These are phyloP conservation scores for Alternaria solani DNA, from an alignment of 2,329 filamentous ascomycete genomes.

Conservation along the genomic window DNA sequence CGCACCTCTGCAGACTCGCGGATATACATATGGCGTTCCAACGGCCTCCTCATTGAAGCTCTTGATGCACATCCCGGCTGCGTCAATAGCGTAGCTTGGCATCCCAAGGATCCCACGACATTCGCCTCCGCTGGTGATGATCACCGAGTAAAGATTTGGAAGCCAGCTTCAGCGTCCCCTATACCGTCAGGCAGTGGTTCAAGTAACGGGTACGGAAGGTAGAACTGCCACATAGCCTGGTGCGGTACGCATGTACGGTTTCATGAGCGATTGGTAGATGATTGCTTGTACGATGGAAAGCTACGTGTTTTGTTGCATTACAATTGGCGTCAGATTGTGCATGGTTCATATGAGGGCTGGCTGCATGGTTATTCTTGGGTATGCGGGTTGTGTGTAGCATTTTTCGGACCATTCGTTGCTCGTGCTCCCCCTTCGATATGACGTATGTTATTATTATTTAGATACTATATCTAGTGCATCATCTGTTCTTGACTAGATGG, in stretches of 20 bases:
- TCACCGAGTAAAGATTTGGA: slow-evolving; percentile 79
- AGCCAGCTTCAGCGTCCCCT: slow-evolving; percentile 28
- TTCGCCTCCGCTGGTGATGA: slow-evolving; percentile 95
- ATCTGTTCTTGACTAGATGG: background rate
- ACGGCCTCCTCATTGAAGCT: slow-evolving; percentile 76
- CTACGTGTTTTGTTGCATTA: slow-evolving; percentile 4
- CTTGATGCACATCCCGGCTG: slow-evolving; percentile 78
- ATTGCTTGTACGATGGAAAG: slow-evolving; percentile 1
- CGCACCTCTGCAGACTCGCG: slow-evolving; percentile 62
- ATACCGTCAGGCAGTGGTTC: slow-evolving; percentile 17
- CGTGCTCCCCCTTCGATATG: background rate
- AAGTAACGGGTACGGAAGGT: slow-evolving; percentile 37
- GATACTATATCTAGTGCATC: background rate
- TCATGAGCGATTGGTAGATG: background rate
- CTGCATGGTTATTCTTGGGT: slow-evolving; percentile 1
- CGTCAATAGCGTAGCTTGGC: slow-evolving; percentile 91
- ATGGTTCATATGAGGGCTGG: background rate
- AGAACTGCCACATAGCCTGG: slow-evolving; percentile 2
- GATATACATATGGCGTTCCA: slow-evolving; percentile 91
- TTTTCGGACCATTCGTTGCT: background rate
- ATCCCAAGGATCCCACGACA: slow-evolving; percentile 80
- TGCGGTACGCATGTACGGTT: background rate
- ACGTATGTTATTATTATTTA: background rate
- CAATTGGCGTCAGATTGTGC: slow-evolving; percentile 1
- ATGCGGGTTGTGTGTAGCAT: background rate